A percentile compares a stretch with the other conserved stretches of the same genome.
These are phyloP conservation scores for Cyberlindnera lachancei DNA, from an alignment of 805 yeast species.

Conservation along the genomic window DNA sequence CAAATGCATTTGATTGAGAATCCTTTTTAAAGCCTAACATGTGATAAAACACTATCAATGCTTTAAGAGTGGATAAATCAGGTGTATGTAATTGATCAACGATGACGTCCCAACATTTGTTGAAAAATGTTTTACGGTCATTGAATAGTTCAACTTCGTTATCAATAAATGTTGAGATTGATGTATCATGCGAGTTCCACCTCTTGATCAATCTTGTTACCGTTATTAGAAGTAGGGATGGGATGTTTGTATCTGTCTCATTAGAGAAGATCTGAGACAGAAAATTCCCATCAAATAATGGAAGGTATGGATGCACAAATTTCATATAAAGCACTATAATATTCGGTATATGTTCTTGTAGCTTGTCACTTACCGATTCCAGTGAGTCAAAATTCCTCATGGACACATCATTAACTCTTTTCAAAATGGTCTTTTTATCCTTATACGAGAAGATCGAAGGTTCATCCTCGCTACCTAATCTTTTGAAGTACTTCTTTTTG, in stretches of 20 bases:
- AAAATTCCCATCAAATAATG: slow-evolving; percentile 9
- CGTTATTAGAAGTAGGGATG: not conserved
- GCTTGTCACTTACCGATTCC: not conserved
- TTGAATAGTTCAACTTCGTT: not conserved
- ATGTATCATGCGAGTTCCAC: not conserved
- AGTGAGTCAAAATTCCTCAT: slow-evolving; percentile 1
- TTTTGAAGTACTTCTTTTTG: slow-evolving; percentile 4
- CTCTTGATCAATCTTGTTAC: not conserved
- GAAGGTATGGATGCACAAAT: slow-evolving; percentile 6
- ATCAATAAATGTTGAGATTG: not conserved
- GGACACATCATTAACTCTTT: not conserved
- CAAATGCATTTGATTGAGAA: slow-evolving; percentile 8
- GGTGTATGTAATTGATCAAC: slow-evolving; percentile 8
- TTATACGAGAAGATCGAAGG: not conserved
- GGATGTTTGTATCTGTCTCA: slow-evolving; percentile 3
- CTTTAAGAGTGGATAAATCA: slow-evolving; percentile 7
- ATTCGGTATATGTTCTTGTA: slow-evolving; percentile 2
- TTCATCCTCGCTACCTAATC: not conserved
- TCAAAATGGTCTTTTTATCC: not conserved
- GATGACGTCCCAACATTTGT: slow-evolving; percentile 4
- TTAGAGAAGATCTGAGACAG: slow-evolving; percentile 9
- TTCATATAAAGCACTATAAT: slow-evolving; percentile 7
- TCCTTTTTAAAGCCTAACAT: slow-evolving; percentile 8
- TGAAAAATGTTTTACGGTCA: slow-evolving; percentile 4
- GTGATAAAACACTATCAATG: slow-evolving; percentile 8